Base-by-base conservation (phyloP, 192 early-diverging fungal genomes). In the Podila minutissima region DNA sequence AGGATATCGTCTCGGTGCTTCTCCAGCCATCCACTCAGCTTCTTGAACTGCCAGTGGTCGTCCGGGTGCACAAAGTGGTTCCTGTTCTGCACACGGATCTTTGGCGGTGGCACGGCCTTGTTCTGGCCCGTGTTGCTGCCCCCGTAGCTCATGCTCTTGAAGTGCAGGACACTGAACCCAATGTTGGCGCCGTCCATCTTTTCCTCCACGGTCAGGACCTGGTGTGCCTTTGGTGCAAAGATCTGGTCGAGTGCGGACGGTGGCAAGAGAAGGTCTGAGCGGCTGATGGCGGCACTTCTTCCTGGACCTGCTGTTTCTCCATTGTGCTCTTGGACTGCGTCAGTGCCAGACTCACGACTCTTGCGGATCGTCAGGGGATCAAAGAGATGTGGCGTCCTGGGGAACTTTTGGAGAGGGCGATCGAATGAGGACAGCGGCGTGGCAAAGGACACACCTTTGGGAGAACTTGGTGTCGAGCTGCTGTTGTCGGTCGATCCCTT, bases 1-100 rank as follows among this genome's bases (percentile, higher is more conserved):
- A 79, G 28, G 13, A 79, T 64, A 50, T 79, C 75, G 29, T 72
- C 75, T 7, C 75, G 64, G 58, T 79, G 75, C 31, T 66, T 66
- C 33, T 79, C 75, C 11, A 79, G 55, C 75, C 75, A 79, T 3
- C 59, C 46, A n/a, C n/a, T 64, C 51, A 79, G 41, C 61, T 81
- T 81, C 58, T 81, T 81, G 67, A 73, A 81, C 71, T 81, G 77
- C 77, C 77, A 81, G 51, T 81, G 77, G 46, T 81, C 77, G 51
- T 81, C 71, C n/a, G 71, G 77, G 17, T 81, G 77, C n/a, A 81
- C 77, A 67, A 81, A 81, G 33, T 81, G 77, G 49, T 81, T 81
- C 41, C 77, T 67, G 49, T 81, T 81, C 38, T 81, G 77, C 15
- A 81, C 62, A 2, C 77, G 59, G 58, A 81, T 81, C 65, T 73